Conservation (phyloP, 225 moss, liverwort and hornwort species). For the Thuidium tamariscinum region DNA sequence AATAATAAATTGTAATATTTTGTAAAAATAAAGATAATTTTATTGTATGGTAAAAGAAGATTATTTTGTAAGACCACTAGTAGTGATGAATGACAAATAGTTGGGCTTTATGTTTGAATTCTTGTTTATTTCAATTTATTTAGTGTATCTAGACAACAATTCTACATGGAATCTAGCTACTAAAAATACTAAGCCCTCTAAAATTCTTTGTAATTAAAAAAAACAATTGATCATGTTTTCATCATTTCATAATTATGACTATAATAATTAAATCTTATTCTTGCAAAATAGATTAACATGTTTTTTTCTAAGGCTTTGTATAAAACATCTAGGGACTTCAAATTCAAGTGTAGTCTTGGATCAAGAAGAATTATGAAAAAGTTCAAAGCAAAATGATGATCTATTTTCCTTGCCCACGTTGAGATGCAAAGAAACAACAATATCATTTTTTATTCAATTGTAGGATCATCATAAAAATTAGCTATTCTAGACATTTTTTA, state of each 20-base stretch:
- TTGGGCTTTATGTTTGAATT: fast-evolving
- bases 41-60: fast-evolving
- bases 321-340: not conserved
- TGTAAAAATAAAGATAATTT: fast-evolving
- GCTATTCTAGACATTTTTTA: not conserved
- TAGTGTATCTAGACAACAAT: not conserved
- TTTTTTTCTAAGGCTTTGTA: not conserved
- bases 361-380: not conserved
- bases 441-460: not conserved
- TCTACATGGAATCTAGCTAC: fast-evolving
- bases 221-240: fast-evolving
- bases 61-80: fast-evolving
- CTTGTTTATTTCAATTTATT: no score
- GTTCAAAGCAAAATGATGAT: not conserved
- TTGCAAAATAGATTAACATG: not conserved
- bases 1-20: not conserved
- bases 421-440: not conserved
- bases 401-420: not conserved
- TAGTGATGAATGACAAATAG: not conserved
- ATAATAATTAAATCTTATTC: not conserved
- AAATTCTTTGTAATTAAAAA: fast-evolving
- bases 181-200: fast-evolving
- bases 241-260: not conserved
- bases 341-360: not conserved
- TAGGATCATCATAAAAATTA: not conserved